These are phyloP conservation scores for Termitomyces sp. DNA, from an alignment of 768 basidiomycete species.

Conservation along the genomic window DNA sequence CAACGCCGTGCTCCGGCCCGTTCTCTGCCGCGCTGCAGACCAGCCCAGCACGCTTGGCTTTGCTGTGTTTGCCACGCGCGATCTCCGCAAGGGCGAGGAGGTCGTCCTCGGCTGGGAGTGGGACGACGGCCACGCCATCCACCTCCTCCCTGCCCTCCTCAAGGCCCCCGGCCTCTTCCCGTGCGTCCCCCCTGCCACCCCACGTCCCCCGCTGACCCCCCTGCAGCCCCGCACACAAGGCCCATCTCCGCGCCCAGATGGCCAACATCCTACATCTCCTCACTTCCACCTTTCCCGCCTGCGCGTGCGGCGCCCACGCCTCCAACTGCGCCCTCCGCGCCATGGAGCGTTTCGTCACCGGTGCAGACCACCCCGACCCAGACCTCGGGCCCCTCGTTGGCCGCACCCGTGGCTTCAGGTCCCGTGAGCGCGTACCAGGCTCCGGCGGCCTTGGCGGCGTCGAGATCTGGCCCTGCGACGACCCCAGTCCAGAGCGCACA, in stretches of 20 bases:
- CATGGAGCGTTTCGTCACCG: conserved; percentile 56
- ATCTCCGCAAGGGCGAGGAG: conserved; percentile 77
- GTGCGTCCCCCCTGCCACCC: conserved; percentile 31
- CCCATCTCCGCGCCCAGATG: conserved; percentile 58
- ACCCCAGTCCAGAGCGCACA: conserved; percentile 5
- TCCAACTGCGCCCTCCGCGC: conserved; percentile 57
- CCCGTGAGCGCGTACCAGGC: conserved; percentile 47
- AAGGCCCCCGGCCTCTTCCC: conserved; percentile 49
- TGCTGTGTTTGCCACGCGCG: conserved; percentile 73
- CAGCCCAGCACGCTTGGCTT: conserved; percentile 46
- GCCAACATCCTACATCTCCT: conserved; percentile 66
- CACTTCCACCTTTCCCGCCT: conserved; percentile 66
- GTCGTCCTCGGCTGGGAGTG: conserved; percentile 93
- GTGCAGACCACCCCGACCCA: background rate
- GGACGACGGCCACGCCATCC: conserved; percentile 89
- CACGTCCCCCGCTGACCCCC: background rate
- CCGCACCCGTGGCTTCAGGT: conserved; percentile 52
- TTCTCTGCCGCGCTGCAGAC: conserved; percentile 27
- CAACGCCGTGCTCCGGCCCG: conserved; percentile 57
- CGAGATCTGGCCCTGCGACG: conserved; percentile 39
- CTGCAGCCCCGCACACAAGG: conserved; percentile 38
- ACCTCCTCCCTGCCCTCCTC: conserved; percentile 66
- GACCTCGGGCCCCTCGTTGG: conserved; percentile 67
- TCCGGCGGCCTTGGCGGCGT: conserved; percentile 62
- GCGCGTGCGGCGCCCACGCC: conserved; percentile 62